A percentile compares a stretch with the other conserved stretches of the same genome.
Evolutionary conservation across 176 grass and related monocot species (phyloP).

Genomic region (Coix lacrymajobi): DNA sequence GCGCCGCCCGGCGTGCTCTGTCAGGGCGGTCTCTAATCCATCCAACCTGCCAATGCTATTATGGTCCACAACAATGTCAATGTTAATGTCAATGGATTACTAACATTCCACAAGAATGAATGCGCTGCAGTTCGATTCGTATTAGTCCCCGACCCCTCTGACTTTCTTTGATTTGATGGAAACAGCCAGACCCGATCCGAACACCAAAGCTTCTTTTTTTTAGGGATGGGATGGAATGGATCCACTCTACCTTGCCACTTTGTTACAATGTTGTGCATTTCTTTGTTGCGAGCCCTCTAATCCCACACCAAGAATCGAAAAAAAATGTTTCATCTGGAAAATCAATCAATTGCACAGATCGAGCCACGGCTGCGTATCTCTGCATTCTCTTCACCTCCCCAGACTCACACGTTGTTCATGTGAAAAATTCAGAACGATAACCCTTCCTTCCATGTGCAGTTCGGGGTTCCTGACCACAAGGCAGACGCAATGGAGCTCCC

Average conservation of each 20-base stretch:
- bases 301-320: not conserved
- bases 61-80: too few species aligned
- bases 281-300: not conserved
- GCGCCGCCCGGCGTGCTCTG: not conserved
- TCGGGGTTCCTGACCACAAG: slow-evolving; percentile 23
- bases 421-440: not conserved
- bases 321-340: not conserved
- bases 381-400: not conserved
- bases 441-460: not conserved
- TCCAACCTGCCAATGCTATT: not conserved
- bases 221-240: not conserved
- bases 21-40: not conserved
- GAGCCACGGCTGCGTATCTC: not conserved
- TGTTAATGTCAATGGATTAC: not conserved
- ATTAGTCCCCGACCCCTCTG: not conserved
- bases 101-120: not conserved
- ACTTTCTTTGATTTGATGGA: not conserved
- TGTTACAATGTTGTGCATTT: not conserved
- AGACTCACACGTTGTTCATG: not conserved
- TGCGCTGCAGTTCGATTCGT: not conserved
- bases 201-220: not conserved
- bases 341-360: not conserved
- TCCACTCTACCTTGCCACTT: not conserved
- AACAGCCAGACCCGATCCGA: not conserved
- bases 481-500: slow-evolving; percentile 53